Evolutionary conservation across 768 basidiomycete species (phyloP), one percentile per base, ranked within the genome.

Genomic region (Lactarius quietus): DNA sequence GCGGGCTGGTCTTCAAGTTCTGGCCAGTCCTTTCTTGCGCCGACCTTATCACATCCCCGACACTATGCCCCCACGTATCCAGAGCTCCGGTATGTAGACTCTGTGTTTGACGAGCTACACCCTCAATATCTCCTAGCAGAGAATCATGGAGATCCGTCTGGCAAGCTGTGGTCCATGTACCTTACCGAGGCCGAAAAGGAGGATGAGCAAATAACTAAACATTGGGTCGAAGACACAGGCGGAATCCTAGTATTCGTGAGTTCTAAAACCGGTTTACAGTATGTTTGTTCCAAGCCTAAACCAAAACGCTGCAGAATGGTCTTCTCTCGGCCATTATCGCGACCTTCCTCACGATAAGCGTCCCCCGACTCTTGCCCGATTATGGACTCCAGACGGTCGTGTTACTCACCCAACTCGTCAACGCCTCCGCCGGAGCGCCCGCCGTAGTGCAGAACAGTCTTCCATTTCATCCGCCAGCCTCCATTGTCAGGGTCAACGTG

Each of bases 111-210:
- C 43, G 10, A 45, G 5, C 4, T 1, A 12, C 10, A n/a, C 4
- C 36, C 15, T 54, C 26, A 29, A 33, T 33, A 33, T 12, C 1
- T 29, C 17, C 28, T n/a, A 28, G 53, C 28, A 6, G 53, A 54
- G 38, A 41, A 57, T 35, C 23, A 41, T 35, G 57, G 38, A 5
- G 57, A 57, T 9, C 23, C 57, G 8, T 36, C 38, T 3, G 20
- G 12, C 14, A 57, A 39, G 38, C 20, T 57, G 57, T 57, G 57
- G 57, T 57, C 57, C 14, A 36, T 57, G n/a, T 57, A 57, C 57
- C 57, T 45, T 45, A 45, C n/a, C 10, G 43, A 45, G n/a, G 4
- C 43, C n/a, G 20, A 45, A n/a, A 45, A 45, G 33, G 28, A 35
- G 14, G 57, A 57, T 3, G n/a, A n/a, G 3, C 31, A 38, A n/a